Evolutionary conservation across 148 eudicot genomes (phyloP).

Genomic region (Vaccinium myrtillus): DNA sequence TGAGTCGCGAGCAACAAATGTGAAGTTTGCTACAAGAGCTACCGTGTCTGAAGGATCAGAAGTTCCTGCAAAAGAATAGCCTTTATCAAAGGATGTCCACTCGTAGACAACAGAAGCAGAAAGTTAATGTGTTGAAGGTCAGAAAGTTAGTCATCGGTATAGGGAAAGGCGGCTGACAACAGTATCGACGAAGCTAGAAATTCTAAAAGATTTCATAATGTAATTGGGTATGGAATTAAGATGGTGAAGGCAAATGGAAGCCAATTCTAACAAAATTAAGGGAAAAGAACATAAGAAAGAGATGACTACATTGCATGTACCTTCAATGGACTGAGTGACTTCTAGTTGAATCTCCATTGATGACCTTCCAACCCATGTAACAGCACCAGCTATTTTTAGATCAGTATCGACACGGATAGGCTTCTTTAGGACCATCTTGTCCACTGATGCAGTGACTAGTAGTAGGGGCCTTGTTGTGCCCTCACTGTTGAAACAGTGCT

Average conservation of each 20-base stretch:
- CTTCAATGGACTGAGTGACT: constrained; percentile 63
- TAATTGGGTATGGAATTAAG: background rate
- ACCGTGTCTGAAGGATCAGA: constrained; percentile 38
- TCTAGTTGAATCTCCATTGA: constrained; percentile 92
- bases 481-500: constrained; percentile 67
- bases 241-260: background rate
- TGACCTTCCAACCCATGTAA: constrained; percentile 96
- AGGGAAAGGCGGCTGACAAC: background rate
- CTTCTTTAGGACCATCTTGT: constrained; percentile 78
- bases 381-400: constrained; percentile 69
- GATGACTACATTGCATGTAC: constrained; percentile 28
- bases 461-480: constrained; percentile 55
- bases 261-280: background rate
- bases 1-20: constrained; percentile 89
- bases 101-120: background rate
- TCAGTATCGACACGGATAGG: constrained; percentile 73
- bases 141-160: background rate
- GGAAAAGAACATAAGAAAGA: background rate
- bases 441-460: constrained; percentile 93
- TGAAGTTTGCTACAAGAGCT: constrained; percentile 90
- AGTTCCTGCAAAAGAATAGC: constrained; percentile 34
- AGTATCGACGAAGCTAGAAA: background rate
- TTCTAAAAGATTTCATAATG: background rate
- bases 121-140: background rate
- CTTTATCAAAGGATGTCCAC: background rate